Conservation (phyloP, 495 filamentous ascomycete species). For the Neurospora discreta region DNA sequence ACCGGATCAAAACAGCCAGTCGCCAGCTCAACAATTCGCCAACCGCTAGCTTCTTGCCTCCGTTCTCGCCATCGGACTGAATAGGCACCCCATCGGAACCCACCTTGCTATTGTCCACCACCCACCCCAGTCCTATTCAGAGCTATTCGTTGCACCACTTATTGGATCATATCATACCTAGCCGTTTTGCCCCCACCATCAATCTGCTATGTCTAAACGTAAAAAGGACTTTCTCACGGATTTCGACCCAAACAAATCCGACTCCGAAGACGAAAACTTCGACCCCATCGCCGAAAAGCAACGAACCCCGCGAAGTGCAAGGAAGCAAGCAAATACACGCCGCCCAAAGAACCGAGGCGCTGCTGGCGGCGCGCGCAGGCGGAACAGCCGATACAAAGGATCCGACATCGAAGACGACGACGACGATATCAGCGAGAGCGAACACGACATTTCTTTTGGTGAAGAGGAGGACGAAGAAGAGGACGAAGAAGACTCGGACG, state of each 20-base stretch:
- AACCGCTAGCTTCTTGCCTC: neutral
- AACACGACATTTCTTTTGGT: constrained; percentile 47
- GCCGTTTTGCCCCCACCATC: neutral
- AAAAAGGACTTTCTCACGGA: constrained; percentile 48
- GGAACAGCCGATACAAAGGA: constrained; percentile 38
- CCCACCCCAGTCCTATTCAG: neutral
- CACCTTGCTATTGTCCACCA: neutral
- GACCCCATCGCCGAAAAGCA: constrained; percentile 35
- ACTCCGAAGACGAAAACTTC: constrained; percentile 76
- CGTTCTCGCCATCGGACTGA: neutral
- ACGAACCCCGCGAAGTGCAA: constrained; percentile 23
- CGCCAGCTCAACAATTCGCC: neutral
- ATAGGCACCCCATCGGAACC: neutral
- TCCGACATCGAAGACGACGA: constrained; percentile 66
- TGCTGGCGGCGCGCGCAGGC: constrained; percentile 31
- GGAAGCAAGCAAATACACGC: constrained; percentile 29
- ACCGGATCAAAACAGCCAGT: neutral
- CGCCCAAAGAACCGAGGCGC: constrained; percentile 4
- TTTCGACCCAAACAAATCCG: constrained; percentile 73
- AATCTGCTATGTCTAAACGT: constrained; percentile 40
- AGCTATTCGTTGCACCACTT: neutral
- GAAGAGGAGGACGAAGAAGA: constrained; percentile 47
- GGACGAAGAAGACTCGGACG: constrained; percentile 50
- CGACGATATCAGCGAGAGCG: constrained; percentile 42
- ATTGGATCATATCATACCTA: neutral